A percentile compares a stretch with the other conserved stretches of the same genome.
phyloP scores from a whole-genome alignment of 768 basidiomycete genomes.

The Lentinula edodes region DNA sequence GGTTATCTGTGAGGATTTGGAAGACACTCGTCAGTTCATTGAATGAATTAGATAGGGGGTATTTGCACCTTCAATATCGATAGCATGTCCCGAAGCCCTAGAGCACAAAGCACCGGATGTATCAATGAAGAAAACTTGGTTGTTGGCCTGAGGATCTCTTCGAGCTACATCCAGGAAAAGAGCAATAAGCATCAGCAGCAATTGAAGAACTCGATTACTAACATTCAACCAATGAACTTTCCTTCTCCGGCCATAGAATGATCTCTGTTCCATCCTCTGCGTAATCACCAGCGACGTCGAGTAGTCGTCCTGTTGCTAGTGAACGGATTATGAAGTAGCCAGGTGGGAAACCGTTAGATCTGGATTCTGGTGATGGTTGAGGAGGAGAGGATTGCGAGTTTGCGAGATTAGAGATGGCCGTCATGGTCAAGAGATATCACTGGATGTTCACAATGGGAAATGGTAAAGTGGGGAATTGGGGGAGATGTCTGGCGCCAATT shows the following conservation, averaged over 20 bases:
- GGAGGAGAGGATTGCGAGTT: too few relatives aligned
- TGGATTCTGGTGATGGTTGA: not conserved
- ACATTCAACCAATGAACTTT: conserved; percentile 77
- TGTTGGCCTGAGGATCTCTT: conserved; percentile 62
- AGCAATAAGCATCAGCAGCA: too few relatives aligned
- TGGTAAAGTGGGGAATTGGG: too few relatives aligned
- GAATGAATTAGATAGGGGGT: not conserved
- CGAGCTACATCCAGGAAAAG: conserved; percentile 37
- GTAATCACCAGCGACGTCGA: conserved; percentile 51
- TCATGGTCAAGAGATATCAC: conserved; percentile 19
- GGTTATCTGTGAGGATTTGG: conserved; percentile 41
- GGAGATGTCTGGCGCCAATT: too few relatives aligned
- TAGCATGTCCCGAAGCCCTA: conserved; percentile 72
- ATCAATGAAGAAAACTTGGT: conserved; percentile 87
- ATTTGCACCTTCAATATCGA: conserved; percentile 67
- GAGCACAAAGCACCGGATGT: conserved; percentile 73
- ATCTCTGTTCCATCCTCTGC: conserved; percentile 59
- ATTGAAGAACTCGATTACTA: not conserved
- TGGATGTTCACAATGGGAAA: too few relatives aligned
- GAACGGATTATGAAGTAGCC: conserved; percentile 64
- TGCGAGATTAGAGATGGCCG: not conserved
- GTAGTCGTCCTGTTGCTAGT: conserved; percentile 42
- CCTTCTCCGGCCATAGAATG: conserved; percentile 67
- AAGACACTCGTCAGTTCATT: not conserved
- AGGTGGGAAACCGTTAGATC: conserved; percentile 11